A percentile compares a stretch with the other conserved stretches of the same genome.
Conservation (phyloP, 2,329 filamentous ascomycete species). For the Alternaria panax region DNA sequence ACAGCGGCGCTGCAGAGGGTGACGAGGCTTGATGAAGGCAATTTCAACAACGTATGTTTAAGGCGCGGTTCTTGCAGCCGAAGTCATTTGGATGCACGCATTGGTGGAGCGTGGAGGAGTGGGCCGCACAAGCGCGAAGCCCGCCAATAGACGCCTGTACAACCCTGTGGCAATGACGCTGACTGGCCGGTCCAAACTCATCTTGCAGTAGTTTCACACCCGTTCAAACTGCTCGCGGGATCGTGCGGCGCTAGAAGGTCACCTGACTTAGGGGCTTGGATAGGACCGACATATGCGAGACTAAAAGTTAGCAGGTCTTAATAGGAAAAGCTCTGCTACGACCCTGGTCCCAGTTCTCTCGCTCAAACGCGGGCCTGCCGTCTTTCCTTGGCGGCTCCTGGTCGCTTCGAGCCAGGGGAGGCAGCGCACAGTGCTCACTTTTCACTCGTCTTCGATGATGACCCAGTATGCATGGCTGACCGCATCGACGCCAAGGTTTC, state of each 20-base stretch:
- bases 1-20: constrained; percentile 16
- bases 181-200: constrained; percentile 24
- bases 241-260: constrained; percentile 29
- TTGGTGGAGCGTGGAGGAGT: constrained; percentile 18
- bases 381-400: constrained; percentile 29
- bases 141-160: constrained; percentile 36
- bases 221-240: constrained; percentile 17
- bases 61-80: constrained; percentile 22
- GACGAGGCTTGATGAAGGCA: constrained; percentile 20
- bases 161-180: constrained; percentile 23
- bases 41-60: constrained; percentile 25
- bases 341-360: constrained; percentile 29
- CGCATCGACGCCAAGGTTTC: constrained; percentile 19
- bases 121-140: constrained; percentile 28
- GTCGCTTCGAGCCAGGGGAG: constrained; percentile 7
- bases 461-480: constrained; percentile 20
- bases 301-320: background rate
- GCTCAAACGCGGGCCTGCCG: constrained; percentile 23
- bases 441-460: constrained; percentile 1
- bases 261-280: background rate
- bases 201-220: constrained; percentile 26
- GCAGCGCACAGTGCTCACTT: constrained; percentile 9
- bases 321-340: constrained; percentile 12
- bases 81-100: constrained; percentile 8
- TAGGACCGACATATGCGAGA: background rate